Evolutionary conservation across 1,139 yeast species (phyloP), one percentile per base, ranked within the genome.

Genomic region (Kodamaea ohmeri): DNA sequence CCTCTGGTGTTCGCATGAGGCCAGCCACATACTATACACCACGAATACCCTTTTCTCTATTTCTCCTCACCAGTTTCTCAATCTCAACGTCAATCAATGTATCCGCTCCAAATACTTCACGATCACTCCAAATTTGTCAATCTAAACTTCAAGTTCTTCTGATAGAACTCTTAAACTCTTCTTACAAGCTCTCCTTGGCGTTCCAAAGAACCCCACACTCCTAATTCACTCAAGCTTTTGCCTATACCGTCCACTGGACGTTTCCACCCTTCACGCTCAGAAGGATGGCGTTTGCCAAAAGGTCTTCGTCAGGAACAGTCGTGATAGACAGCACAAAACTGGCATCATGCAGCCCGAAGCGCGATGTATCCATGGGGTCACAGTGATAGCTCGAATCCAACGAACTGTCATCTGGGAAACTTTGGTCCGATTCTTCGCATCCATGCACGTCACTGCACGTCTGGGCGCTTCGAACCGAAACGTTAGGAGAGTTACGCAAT

Each of bases 141-240:
- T n/a, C n/a, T n/a, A n/a, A n/a, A n/a, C n/a, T n/a, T n/a, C n/a
- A n/a, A n/a, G n/a, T n/a, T n/a, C n/a, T n/a, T n/a, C n/a, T n/a
- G n/a, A n/a, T n/a, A n/a, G n/a, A n/a, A n/a, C n/a, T n/a, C n/a
- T n/a, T n/a, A n/a, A n/a, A n/a, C n/a, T n/a, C n/a, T n/a, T n/a
- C n/a, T n/a, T n/a, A n/a, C n/a, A n/a, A n/a, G n/a, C n/a, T n/a
- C 8, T 19, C 14, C 35, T 38, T 52, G 38, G 53, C 49, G 13
- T 42, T 49, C 59, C 59, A 54, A 18, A 52, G 52, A 8, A 52
- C 42, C 27, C 38, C 39, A 14, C 42, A 42, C 21, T 46, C 42
- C 20, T 43, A 42, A 6, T n/a, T n/a, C n/a, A n/a, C n/a, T n/a
- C n/a, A n/a, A n/a, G n/a, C n/a, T n/a, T n/a, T n/a, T 13, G 12